Conservation (phyloP, 208 protist genomes). For the Leishmania martiniquensis region DNA sequence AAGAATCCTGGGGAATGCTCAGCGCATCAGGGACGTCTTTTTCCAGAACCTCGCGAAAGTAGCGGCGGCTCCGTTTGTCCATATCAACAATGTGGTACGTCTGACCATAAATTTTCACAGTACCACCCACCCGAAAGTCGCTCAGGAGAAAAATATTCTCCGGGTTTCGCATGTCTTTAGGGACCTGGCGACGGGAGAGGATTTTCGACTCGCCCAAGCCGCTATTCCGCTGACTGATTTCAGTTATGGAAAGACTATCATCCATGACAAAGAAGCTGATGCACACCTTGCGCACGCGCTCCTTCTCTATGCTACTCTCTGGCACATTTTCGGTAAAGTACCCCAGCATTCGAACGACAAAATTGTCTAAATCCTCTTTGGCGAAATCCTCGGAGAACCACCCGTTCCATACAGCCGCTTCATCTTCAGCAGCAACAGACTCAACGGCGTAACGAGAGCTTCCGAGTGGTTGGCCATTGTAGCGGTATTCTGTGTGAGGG, state of each 20-base stretch:
- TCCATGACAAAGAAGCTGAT: slow-evolving; percentile 83
- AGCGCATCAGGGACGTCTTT: slow-evolving; percentile 42
- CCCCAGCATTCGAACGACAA: slow-evolving; percentile 77
- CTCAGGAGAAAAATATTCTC: slow-evolving; percentile 60
- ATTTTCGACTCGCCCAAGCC: slow-evolving; percentile 75
- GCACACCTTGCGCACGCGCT: slow-evolving; percentile 72
- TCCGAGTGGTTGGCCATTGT: slow-evolving; percentile 41
- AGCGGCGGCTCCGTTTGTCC: slow-evolving; percentile 74
- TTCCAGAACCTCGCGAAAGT: slow-evolving; percentile 60
- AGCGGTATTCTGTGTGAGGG: slow-evolving; percentile 85
- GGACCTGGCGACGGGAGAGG: slow-evolving; percentile 80
- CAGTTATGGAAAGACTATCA: slow-evolving; percentile 78
- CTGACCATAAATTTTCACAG: slow-evolving; percentile 73
- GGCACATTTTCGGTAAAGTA: slow-evolving; percentile 80
- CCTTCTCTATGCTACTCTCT: slow-evolving; percentile 59
- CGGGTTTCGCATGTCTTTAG: slow-evolving; percentile 47
- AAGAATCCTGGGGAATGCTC: slow-evolving; percentile 54
- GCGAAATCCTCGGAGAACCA: slow-evolving; percentile 74
- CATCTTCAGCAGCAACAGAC: slow-evolving; percentile 9
- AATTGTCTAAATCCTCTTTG: slow-evolving; percentile 63
- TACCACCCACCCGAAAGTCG: slow-evolving; percentile 76
- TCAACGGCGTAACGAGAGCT: slow-evolving; percentile 5
- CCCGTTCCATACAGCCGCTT: slow-evolving; percentile 62
- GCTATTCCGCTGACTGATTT: slow-evolving; percentile 72
- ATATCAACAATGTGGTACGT: slow-evolving; percentile 83